Conservation (phyloP, 768 basidiomycete species). For the Hericium alpestre region DNA sequence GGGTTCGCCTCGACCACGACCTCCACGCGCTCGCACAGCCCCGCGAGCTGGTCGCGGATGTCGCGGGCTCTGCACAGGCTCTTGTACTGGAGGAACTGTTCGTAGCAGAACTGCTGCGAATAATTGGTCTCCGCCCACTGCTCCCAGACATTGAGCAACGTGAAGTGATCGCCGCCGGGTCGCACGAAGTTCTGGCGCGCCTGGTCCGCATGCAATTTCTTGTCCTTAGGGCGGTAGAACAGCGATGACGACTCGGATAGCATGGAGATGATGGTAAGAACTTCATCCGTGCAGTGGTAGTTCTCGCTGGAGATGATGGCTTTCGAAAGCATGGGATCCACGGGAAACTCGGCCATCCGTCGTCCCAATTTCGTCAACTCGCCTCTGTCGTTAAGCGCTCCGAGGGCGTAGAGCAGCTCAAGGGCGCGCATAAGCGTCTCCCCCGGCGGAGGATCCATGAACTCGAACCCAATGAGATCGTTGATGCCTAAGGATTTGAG, state of each 20-base stretch:
- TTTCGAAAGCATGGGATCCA: constrained; percentile 96
- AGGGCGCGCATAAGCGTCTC: constrained; percentile 95
- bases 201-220: constrained; percentile 94
- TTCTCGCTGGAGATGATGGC: constrained; percentile 92
- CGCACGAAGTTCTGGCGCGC: constrained; percentile 96
- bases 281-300: constrained; percentile 93
- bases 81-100: constrained; percentile 93
- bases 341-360: constrained; percentile 97
- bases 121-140: constrained; percentile 98
- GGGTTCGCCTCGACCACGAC: constrained; percentile 80
- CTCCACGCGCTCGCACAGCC: constrained; percentile 93
- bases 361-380: constrained; percentile 96
- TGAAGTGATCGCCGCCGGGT: constrained; percentile 95
- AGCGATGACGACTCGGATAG: constrained; percentile 89
- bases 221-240: constrained; percentile 97
- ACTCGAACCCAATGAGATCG: constrained; percentile 95
- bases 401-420: constrained; percentile 88
- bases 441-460: constrained; percentile 94
- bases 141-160: constrained; percentile 94
- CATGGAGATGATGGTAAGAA: constrained; percentile 95
- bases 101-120: constrained; percentile 93
- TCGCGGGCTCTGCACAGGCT: constrained; percentile 89
- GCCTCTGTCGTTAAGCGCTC: constrained; percentile 91
- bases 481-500: constrained; percentile 98
- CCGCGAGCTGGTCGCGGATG: constrained; percentile 91